Evolutionary conservation across 805 yeast genomes (phyloP).

Genomic region (Tetrapisispora arboricola): DNA sequence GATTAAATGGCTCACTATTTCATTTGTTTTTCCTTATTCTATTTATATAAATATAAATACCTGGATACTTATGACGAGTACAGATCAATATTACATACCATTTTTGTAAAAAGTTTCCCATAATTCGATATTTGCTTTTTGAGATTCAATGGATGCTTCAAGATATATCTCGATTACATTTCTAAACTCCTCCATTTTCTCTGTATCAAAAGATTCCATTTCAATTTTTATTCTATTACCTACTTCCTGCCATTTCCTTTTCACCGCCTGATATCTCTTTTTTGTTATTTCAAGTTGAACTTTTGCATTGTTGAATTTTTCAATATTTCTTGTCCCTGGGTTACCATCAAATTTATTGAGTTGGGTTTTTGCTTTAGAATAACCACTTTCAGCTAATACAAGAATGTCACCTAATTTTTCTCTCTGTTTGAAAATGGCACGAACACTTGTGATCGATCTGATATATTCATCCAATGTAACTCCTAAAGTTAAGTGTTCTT

Average conservation of each 20-base stretch:
- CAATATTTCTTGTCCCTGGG: constrained; percentile 41
- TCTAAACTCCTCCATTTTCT: constrained; percentile 73
- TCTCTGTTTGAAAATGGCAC: constrained; percentile 64
- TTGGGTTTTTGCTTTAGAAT: constrained; percentile 2
- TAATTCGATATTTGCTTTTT: constrained; percentile 81
- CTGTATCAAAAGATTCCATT: constrained; percentile 56
- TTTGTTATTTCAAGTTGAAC: constrained; percentile 51
- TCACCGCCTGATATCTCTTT: constrained; percentile 41
- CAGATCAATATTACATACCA: constrained; percentile 24
- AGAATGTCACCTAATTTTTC: constrained; percentile 41
- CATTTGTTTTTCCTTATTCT: too few species aligned
- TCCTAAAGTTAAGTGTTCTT: constrained; percentile 77
- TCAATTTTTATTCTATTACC: constrained; percentile 59
- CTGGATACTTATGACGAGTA: too few species aligned
- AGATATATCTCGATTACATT: constrained; percentile 82
- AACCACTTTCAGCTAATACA: constrained; percentile 38
- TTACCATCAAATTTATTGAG: constrained; percentile 1
- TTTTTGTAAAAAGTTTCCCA: constrained; percentile 80
- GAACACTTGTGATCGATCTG: constrained; percentile 64
- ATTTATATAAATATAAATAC: too few species aligned
- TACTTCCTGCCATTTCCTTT: constrained; percentile 49
- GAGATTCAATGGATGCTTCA: constrained; percentile 85
- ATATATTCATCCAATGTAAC: constrained; percentile 79
- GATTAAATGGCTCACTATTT: too few species aligned
- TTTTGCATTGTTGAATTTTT: constrained; percentile 47